Evolutionary conservation across 306 rosid species (phyloP).

Genomic region (Nissolia schottii): DNA sequence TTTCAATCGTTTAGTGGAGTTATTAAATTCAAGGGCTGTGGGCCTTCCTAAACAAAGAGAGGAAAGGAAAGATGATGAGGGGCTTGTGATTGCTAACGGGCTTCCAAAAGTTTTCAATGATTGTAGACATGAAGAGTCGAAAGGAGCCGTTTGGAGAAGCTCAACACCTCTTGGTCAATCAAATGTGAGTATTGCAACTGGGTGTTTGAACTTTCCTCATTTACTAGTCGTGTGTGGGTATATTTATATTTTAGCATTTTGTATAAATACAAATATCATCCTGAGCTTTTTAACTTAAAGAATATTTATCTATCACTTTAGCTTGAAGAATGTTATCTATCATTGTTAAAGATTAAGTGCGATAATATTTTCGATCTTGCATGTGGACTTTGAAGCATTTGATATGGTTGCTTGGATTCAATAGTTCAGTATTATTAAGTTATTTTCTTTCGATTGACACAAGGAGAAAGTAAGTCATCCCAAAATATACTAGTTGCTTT

Average conservation of each 20-base stretch:
- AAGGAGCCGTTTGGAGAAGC: constrained; percentile 38
- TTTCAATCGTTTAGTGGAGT: constrained; percentile 51
- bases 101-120: constrained; percentile 29
- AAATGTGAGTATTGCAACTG: constrained; percentile 43
- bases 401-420: not conserved
- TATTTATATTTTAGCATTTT: not conserved
- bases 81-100: constrained; percentile 25
- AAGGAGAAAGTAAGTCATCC: not conserved
- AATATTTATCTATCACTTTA: constrained; percentile 1
- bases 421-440: not conserved
- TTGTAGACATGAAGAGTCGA: constrained; percentile 40
- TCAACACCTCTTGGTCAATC: constrained; percentile 50
- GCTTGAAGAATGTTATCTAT: not conserved
- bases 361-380: not conserved
- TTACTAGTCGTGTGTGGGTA: not conserved
- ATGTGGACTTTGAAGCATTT: not conserved
- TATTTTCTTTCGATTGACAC: not conserved
- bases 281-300: not conserved
- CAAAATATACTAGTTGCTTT: not conserved
- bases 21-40: constrained; percentile 63
- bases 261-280: not conserved
- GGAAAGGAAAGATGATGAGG: constrained; percentile 36
- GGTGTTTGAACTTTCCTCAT: constrained; percentile 7
- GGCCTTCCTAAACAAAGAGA: constrained; percentile 40
- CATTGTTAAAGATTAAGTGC: not conserved